A percentile compares a stretch with the other conserved stretches of the same genome.
These are phyloP conservation scores for Sungouiella thailandica DNA, from an alignment of 805 yeast genomes.

Conservation along the genomic window DNA sequence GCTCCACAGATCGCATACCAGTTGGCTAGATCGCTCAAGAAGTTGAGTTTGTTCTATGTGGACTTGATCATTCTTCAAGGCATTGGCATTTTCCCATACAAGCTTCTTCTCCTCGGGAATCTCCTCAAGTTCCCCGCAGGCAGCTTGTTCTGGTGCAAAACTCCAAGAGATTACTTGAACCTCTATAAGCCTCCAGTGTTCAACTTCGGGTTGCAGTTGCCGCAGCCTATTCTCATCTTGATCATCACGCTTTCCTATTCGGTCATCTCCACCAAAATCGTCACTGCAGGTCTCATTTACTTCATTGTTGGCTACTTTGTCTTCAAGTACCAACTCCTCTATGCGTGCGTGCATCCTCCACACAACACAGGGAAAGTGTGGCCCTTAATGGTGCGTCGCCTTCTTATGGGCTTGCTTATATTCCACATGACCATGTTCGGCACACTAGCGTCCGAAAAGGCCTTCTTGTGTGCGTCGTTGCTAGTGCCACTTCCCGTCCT, in stretches of 20 bases:
- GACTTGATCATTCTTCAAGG: conserved; percentile 81
- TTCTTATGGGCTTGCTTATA: conserved; percentile 71
- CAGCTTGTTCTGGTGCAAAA: conserved; percentile 58
- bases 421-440: conserved; percentile 95
- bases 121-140: conserved; percentile 62
- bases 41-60: conserved; percentile 81
- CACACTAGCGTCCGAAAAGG: conserved; percentile 74
- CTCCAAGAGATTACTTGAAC: conserved; percentile 76
- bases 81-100: conserved; percentile 85
- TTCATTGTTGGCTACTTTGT: conserved; percentile 83
- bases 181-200: conserved; percentile 85
- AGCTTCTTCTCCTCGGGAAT: conserved; percentile 75
- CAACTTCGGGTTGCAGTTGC: conserved; percentile 86
- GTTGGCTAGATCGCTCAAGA: conserved; percentile 74
- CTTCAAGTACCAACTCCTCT: conserved; percentile 84
- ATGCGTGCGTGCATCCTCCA: conserved; percentile 90
- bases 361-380: conserved; percentile 96
- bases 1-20: conserved; percentile 76
- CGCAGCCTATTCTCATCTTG: conserved; percentile 84
- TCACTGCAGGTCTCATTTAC: conserved; percentile 79
- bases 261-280: conserved; percentile 81
- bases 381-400: conserved; percentile 84
- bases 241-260: conserved; percentile 84
- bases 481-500: conserved; percentile 73
- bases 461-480: conserved; percentile 66